These are phyloP conservation scores for Nothophoma quercina DNA, from an alignment of 2,329 filamentous ascomycete species.

Conservation along the genomic window DNA sequence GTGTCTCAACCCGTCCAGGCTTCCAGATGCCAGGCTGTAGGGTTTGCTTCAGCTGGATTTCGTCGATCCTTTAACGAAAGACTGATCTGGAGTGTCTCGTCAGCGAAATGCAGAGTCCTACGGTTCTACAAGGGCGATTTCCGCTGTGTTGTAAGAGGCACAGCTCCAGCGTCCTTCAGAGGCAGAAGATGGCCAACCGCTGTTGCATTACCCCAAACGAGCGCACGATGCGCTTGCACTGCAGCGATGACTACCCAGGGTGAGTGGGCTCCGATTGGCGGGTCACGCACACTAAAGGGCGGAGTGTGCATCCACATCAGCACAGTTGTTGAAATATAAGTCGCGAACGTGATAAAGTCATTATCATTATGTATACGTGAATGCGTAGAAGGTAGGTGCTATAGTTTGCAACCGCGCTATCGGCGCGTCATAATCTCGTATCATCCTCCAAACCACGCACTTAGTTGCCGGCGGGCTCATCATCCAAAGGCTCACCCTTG, in stretches of 20 bases:
- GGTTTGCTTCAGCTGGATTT: no score
- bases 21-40: slow-evolving; percentile 14
- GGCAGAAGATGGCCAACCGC: neutral
- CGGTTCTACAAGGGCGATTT: neutral
- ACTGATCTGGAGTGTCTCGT: no score
- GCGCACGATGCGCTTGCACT: neutral
- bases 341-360: neutral
- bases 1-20: neutral
- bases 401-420: slow-evolving; percentile 10
- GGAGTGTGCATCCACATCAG: neutral
- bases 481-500: slow-evolving; percentile 41
- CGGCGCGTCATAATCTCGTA: neutral
- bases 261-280: slow-evolving; percentile 4
- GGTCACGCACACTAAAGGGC: neutral
- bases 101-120: neutral
- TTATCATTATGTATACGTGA: slow-evolving; percentile 25
- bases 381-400: slow-evolving; percentile 9
- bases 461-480: slow-evolving; percentile 41
- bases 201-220: neutral
- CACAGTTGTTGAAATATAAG: neutral
- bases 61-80: no score
- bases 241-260: neutral
- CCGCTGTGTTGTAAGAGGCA: neutral
- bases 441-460: neutral
- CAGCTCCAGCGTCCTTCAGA: neutral